A percentile compares a stretch with the other conserved stretches of the same genome.
Evolutionary conservation across 345 rosid species (phyloP).

Genomic region (Pseudoturritis turrita): DNA sequence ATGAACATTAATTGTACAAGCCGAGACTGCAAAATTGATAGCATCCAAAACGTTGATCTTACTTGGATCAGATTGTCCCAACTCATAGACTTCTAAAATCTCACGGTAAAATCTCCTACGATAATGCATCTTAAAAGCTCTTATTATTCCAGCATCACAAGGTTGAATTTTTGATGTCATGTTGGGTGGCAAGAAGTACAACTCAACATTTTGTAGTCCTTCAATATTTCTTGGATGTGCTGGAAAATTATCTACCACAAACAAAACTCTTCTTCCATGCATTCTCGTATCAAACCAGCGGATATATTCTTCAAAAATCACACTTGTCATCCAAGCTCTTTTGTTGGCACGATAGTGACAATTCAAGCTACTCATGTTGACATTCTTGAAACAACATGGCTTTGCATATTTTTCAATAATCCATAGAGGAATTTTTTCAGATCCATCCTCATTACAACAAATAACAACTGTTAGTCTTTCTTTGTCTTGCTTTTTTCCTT

Average conservation of each 20-base stretch:
- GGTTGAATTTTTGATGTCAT: neutral
- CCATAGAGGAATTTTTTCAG: neutral
- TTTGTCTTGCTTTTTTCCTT: neutral
- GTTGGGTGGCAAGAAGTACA: neutral
- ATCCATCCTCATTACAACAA: neutral
- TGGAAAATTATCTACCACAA: neutral
- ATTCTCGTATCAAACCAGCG: neutral
- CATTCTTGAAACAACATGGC: neutral
- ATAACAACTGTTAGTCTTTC: neutral
- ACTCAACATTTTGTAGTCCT: neutral
- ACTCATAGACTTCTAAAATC: neutral
- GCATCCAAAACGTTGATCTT: neutral
- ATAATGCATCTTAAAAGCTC: neutral
- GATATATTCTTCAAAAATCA: neutral
- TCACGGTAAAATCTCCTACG: neutral
- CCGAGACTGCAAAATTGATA: neutral
- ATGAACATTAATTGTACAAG: neutral
- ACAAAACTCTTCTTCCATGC: neutral
- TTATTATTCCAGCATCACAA: neutral
- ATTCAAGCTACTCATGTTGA: neutral
- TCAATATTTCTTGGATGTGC: neutral
- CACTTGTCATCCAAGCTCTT: neutral
- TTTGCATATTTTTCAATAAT: neutral
- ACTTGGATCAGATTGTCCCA: neutral
- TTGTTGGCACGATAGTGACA: neutral